Percentiles rank a stretch among this genome's conserved stretches.
phyloP scores from a whole-genome alignment of 768 basidiomycete species.

The Pulveroboletus sp. region DNA sequence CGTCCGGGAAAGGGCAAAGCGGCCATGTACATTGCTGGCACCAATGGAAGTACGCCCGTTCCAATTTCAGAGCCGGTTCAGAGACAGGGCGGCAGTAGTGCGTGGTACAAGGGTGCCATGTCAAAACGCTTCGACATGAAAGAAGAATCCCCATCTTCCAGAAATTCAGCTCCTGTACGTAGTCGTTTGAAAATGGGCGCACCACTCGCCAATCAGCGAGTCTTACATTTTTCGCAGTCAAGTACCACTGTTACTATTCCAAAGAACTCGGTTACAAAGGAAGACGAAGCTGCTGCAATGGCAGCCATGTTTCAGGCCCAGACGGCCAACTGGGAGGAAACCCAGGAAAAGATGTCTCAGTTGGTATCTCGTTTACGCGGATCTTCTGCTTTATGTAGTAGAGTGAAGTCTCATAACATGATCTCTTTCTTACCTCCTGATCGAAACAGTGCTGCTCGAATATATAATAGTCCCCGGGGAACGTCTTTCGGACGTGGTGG shows the following conservation, averaged over 20 bases:
- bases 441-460: slow-evolving; percentile 57
- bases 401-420: slow-evolving; percentile 65
- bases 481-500: slow-evolving; percentile 58
- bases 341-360: slow-evolving; percentile 99
- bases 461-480: slow-evolving; percentile 62
- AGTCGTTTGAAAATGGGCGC: slow-evolving; percentile 23
- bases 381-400: slow-evolving; percentile 63
- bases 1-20: slow-evolving; percentile 82
- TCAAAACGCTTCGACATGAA: slow-evolving; percentile 88
- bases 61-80: slow-evolving; percentile 48
- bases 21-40: slow-evolving; percentile 63
- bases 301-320: slow-evolving; percentile 98
- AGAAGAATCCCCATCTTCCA: slow-evolving; percentile 46
- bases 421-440: slow-evolving; percentile 37
- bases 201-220: slow-evolving; percentile 21
- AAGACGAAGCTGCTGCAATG: slow-evolving; percentile 92
- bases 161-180: slow-evolving; percentile 29
- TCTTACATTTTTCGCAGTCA: slow-evolving; percentile 32
- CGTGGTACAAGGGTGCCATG: slow-evolving; percentile 73
- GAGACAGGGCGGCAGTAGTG: slow-evolving; percentile 33
- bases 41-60: slow-evolving; percentile 34
- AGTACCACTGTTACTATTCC: slow-evolving; percentile 31
- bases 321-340: slow-evolving; percentile 94
- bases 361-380: slow-evolving; percentile 66
- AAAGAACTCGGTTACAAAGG: slow-evolving; percentile 44